Percentiles rank a stretch among this genome's conserved stretches.
These are phyloP conservation scores for Sporothrix euskadiensis DNA, from an alignment of 2,329 filamentous ascomycete species.

Conservation along the genomic window DNA sequence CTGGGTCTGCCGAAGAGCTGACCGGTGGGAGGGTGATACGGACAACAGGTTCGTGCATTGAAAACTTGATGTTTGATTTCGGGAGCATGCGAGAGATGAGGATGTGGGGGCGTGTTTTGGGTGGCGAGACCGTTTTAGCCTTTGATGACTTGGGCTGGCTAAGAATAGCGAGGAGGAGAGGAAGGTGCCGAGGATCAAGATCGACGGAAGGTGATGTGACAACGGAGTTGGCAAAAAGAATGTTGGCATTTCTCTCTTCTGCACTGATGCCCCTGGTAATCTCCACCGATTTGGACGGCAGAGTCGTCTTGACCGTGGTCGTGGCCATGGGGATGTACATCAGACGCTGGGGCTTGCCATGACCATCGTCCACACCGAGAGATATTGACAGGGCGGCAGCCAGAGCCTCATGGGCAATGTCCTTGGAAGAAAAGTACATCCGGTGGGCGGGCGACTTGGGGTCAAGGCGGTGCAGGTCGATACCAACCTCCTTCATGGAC, in stretches of 20 bases:
- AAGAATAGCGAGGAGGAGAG: slow-evolving; percentile 76
- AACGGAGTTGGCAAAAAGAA: slow-evolving; percentile 93
- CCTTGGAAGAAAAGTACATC: slow-evolving; percentile 95
- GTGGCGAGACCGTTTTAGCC: background rate
- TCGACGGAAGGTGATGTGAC: slow-evolving; percentile 95
- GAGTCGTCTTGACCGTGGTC: slow-evolving; percentile 87
- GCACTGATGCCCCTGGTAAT: slow-evolving; percentile 69
- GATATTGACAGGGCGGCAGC: slow-evolving; percentile 90
- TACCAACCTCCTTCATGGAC: slow-evolving; percentile 93
- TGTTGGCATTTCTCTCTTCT: slow-evolving; percentile 90
- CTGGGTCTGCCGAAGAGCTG: slow-evolving; percentile 61
- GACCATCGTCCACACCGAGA: slow-evolving; percentile 86
- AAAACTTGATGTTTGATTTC: slow-evolving; percentile 92
- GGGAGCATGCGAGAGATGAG: slow-evolving; percentile 88
- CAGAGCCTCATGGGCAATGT: slow-evolving; percentile 92
- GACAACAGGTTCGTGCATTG: slow-evolving; percentile 92
- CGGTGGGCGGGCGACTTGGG: slow-evolving; percentile 90
- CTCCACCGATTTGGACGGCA: slow-evolving; percentile 91
- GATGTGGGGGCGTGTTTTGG: slow-evolving; percentile 56
- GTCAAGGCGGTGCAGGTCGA: slow-evolving; percentile 89
- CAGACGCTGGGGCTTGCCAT: slow-evolving; percentile 79
- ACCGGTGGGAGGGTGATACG: slow-evolving; percentile 85
- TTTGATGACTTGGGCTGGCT: slow-evolving; percentile 33
- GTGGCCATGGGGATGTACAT: slow-evolving; percentile 97
- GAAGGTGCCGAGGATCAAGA: slow-evolving; percentile 86